Evolutionary conservation across 129 eudicot species (phyloP).

Genomic region (Smallanthus sonchifolius): DNA sequence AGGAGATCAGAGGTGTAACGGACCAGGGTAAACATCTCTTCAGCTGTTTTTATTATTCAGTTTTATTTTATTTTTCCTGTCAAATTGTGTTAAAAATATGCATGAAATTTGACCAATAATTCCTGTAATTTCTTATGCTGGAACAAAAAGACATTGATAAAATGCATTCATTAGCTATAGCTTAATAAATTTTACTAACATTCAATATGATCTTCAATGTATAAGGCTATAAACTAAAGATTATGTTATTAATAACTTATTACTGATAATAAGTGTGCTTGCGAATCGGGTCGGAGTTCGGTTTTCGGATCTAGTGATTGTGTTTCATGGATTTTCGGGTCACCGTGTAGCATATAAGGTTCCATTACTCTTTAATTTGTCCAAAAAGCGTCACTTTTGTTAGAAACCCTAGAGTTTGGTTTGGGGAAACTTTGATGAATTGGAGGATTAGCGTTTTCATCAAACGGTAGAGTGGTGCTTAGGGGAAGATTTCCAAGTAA

Average conservation of each 20-base stretch:
- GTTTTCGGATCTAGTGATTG: neutral
- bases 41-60: too few species aligned
- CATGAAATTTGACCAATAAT: neutral
- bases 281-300: neutral
- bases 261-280: constrained; percentile 8
- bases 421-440: neutral
- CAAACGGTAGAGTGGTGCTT: neutral
- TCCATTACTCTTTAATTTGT: neutral
- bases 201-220: neutral
- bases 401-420: constrained; percentile 1
- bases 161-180: neutral
- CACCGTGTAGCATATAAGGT: neutral
- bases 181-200: neutral
- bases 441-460: neutral
- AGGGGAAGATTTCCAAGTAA: neutral
- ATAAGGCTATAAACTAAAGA: neutral
- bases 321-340: constrained; percentile 7
- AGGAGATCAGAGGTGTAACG: too few species aligned
- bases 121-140: neutral
- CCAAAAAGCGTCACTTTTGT: neutral
- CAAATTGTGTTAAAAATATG: neutral
- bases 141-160: neutral
- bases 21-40: too few species aligned
- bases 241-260: neutral
- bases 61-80: neutral